phyloP scores from a whole-genome alignment of 768 basidiomycete species.

The Mycena olivaceomarginata region DNA sequence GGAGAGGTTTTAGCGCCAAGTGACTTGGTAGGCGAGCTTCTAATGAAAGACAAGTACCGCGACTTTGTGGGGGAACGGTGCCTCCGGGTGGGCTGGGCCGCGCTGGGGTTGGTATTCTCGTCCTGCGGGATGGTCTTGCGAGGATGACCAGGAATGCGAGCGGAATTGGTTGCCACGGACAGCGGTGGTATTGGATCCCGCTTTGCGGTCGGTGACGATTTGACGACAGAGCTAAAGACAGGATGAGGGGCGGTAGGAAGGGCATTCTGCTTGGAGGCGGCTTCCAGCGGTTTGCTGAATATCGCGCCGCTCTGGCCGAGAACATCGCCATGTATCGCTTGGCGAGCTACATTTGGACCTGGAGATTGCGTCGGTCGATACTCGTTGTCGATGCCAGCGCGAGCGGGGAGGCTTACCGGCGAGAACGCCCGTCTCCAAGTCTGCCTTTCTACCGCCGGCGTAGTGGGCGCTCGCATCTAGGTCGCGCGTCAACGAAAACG shows the following conservation, averaged over 20 bases:
- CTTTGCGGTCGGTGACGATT: neutral
- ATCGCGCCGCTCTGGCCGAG: neutral
- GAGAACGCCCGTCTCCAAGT: slow-evolving; percentile 10
- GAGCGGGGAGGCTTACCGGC: neutral
- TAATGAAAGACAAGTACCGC: slow-evolving; percentile 27
- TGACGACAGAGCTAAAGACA: neutral
- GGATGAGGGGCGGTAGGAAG: neutral
- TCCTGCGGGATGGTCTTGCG: slow-evolving; percentile 1
- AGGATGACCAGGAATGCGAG: neutral
- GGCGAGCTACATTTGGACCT: neutral
- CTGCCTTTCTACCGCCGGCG: neutral
- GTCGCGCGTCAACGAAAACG: neutral
- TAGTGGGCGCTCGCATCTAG: neutral
- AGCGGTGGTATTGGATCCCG: slow-evolving; percentile 4
- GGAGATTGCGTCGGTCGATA: neutral
- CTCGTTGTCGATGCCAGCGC: neutral
- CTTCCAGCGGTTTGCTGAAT: neutral
- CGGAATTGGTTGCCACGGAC: slow-evolving; percentile 25
- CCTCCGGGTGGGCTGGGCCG: neutral
- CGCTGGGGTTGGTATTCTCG: slow-evolving; percentile 14
- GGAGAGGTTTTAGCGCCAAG: neutral
- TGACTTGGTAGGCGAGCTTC: slow-evolving; percentile 15
- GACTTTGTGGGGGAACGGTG: slow-evolving; percentile 12
- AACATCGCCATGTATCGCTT: neutral
- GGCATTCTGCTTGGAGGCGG: neutral